Base-by-base conservation (phyloP, 371 early-diverging fungal genomes). In the Rhizopus stolonifer region DNA sequence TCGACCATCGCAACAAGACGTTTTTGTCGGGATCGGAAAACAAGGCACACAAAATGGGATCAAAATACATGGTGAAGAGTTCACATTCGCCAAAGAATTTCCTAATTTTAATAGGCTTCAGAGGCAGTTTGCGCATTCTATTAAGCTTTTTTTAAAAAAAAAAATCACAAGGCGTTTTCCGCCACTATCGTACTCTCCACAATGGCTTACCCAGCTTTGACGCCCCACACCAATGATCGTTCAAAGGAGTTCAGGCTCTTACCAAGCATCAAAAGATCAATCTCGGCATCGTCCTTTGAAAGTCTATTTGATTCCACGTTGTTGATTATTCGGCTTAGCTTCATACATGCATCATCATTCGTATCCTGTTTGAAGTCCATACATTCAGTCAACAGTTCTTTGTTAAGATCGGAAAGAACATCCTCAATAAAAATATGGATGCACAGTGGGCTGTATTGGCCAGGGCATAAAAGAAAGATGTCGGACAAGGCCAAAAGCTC, bases 21-120 rank as follows among this genome's bases (percentile, higher is more conserved):
- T 54, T 62, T 62, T 29, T 56, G 23, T 57, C 58, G 18, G 58
- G 54, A 25, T 57, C 47, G 11, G 57, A 57, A 50, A 62, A 39
- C 23, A n/a, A n/a, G n/a, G n/a, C n/a, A n/a, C n/a, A n/a, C n/a
- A n/a, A n/a, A n/a, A n/a, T n/a, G n/a, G n/a, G n/a, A n/a, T n/a
- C n/a, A n/a, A n/a, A n/a, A n/a, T n/a, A n/a, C n/a, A n/a, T 56
- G 0, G 52, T 46, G 11, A 58, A 46, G 9, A 58, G 52, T 52
- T 51, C 58, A 31, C 32, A 50, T 58, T 58, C 52, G 3, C 58
- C 47, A 24, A 58, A 26, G 17, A 26, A 46, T 51, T 50, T 26
- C 52, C 47, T 58, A 18, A 18, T 32, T 14, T 51, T 58, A n/a
- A 58, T 52, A 39, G 58, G 36, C 31, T 26, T 24, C 26, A 50